phyloP scores from a whole-genome alignment of 768 basidiomycete genomes.

The Amanita muscaria region DNA sequence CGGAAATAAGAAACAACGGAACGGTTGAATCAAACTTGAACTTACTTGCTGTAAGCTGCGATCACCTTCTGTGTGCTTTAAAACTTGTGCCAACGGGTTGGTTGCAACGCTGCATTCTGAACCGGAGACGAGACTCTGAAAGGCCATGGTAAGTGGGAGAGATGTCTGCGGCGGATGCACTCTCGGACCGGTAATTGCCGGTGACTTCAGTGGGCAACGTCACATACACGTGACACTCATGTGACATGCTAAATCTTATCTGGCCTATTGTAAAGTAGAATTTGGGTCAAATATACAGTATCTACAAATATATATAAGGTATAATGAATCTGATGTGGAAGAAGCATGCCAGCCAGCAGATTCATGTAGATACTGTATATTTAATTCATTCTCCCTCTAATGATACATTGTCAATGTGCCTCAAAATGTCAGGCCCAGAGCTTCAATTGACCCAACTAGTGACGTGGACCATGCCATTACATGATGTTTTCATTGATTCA shows the following conservation, averaged over 20 bases:
- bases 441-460: too few species aligned
- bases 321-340: too few species aligned
- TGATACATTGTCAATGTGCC: too few species aligned
- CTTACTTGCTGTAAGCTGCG: constrained; percentile 79
- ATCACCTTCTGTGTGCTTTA: constrained; percentile 87
- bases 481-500: constrained; percentile 13
- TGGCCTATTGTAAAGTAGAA: too few species aligned
- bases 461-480: constrained; percentile 11
- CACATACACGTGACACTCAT: constrained; percentile 13
- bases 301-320: too few species aligned
- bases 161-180: not conserved
- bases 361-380: too few species aligned
- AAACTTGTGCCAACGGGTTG: constrained; percentile 83
- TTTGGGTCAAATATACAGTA: too few species aligned
- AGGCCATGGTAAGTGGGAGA: constrained; percentile 41
- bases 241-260: not conserved
- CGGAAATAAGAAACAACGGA: constrained; percentile 7
- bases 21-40: constrained; percentile 7
- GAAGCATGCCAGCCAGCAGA: too few species aligned
- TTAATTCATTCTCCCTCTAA: not conserved
- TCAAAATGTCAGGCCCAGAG: too few species aligned
- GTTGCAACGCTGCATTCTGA: constrained; percentile 79
- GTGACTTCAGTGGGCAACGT: constrained; percentile 2
- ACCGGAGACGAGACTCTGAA: constrained; percentile 77
- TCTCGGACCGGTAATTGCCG: constrained; percentile 23